A percentile compares a stretch with the other conserved stretches of the same genome.
Evolutionary conservation across 805 yeast species (phyloP).

Genomic region (Zygosaccharomyces siamensis): DNA sequence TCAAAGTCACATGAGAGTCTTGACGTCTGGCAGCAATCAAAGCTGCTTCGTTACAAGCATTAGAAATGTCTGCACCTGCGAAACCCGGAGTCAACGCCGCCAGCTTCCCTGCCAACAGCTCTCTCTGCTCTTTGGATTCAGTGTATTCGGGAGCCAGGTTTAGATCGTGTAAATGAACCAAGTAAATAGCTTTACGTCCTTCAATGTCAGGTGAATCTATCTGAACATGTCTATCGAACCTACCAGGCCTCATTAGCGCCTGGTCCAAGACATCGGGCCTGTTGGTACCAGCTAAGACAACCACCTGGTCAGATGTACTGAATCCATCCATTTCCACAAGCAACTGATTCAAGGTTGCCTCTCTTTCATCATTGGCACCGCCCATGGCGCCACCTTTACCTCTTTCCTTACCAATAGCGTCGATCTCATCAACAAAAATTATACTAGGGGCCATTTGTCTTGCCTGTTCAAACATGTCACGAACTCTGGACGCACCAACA

Average conservation of each 20-base stretch:
- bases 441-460: conserved; percentile 87
- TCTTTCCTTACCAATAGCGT: conserved; percentile 89
- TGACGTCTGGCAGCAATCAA: conserved; percentile 82
- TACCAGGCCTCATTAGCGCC: conserved; percentile 89
- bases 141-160: conserved; percentile 32
- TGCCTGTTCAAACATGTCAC: conserved; percentile 87
- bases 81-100: conserved; percentile 94
- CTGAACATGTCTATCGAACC: conserved; percentile 85
- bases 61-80: conserved; percentile 94
- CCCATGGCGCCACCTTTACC: conserved; percentile 66
- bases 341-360: conserved; percentile 85
- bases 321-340: conserved; percentile 97
- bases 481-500: conserved; percentile 92
- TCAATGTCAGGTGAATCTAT: conserved; percentile 85
- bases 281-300: conserved; percentile 92
- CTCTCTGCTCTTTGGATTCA: conserved; percentile 44
- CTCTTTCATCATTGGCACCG: conserved; percentile 90
- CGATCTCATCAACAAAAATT: conserved; percentile 90
- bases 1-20: conserved; percentile 53
- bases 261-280: conserved; percentile 87
- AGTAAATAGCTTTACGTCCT: conserved; percentile 82
- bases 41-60: conserved; percentile 92
- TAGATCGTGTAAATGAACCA: conserved; percentile 63
- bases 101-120: conserved; percentile 70
- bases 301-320: conserved; percentile 81